A percentile compares a stretch with the other conserved stretches of the same genome.
These are phyloP conservation scores for Teunomyces panamensis DNA, from an alignment of 805 yeast species.

Conservation along the genomic window DNA sequence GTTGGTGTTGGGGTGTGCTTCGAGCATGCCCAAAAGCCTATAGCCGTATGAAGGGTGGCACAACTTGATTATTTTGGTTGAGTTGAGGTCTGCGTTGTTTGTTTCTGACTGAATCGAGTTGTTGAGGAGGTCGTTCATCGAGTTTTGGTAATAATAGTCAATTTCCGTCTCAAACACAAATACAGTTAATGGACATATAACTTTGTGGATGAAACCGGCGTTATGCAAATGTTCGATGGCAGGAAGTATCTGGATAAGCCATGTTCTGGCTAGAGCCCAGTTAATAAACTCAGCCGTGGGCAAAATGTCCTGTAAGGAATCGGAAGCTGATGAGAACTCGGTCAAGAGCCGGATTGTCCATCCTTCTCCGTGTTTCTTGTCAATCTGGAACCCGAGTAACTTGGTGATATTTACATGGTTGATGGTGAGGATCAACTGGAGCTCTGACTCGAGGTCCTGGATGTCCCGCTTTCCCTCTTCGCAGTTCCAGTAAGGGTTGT, in stretches of 20 bases:
- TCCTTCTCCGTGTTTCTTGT: slow-evolving; percentile 39
- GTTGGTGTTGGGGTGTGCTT: slow-evolving; percentile 17
- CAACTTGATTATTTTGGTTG: slow-evolving; percentile 56
- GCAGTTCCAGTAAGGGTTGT: slow-evolving; percentile 66
- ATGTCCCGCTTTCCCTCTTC: slow-evolving; percentile 71
- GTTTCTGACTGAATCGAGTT: slow-evolving; percentile 4
- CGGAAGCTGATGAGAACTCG: slow-evolving; percentile 54
- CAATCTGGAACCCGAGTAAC: slow-evolving; percentile 72
- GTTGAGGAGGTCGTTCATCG: slow-evolving; percentile 43
- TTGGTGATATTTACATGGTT: slow-evolving; percentile 64
- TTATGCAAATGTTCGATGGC: slow-evolving; percentile 83
- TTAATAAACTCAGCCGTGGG: slow-evolving; percentile 65
- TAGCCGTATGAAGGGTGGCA: slow-evolving; percentile 53
- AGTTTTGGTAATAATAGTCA: slow-evolving; percentile 25
- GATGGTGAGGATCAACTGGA: slow-evolving; percentile 57
- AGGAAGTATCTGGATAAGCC: slow-evolving; percentile 86
- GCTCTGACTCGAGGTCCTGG: slow-evolving; percentile 70
- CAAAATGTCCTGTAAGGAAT: slow-evolving; percentile 62
- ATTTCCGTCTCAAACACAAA: slow-evolving; percentile 18
- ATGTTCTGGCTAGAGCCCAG: slow-evolving; percentile 74
- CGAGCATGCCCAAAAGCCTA: slow-evolving; percentile 25
- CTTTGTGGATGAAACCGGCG: slow-evolving; percentile 75
- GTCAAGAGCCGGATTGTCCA: slow-evolving; percentile 73
- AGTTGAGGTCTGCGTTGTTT: slow-evolving; percentile 21
- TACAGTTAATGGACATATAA: slow-evolving; percentile 58